Conservation (phyloP, 768 basidiomycete genomes). For the Pisolithus sp. region DNA sequence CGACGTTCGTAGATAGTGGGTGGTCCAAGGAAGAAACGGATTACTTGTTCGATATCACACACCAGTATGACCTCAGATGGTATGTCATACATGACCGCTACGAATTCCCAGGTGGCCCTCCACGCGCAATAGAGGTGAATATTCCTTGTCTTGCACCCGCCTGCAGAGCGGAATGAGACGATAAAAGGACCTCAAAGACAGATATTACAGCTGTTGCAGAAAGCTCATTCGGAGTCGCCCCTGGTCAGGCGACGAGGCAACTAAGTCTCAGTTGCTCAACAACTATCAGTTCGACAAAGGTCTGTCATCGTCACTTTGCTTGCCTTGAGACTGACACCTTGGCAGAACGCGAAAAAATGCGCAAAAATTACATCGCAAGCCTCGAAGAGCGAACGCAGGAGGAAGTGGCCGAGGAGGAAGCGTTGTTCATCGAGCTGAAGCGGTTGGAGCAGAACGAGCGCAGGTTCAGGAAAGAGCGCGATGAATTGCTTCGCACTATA, state of each 20-base stretch:
- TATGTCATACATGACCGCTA: slow-evolving; percentile 89
- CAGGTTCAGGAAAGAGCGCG: slow-evolving; percentile 80
- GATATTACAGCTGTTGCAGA: slow-evolving; percentile 89
- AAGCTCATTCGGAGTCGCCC: slow-evolving; percentile 80
- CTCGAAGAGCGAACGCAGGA: slow-evolving; percentile 85
- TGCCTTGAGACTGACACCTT: neutral
- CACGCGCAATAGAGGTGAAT: slow-evolving; percentile 64
- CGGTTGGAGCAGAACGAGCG: slow-evolving; percentile 92
- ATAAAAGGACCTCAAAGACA: slow-evolving; percentile 81
- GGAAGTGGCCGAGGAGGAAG: slow-evolving; percentile 93
- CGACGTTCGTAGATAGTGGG: slow-evolving; percentile 47
- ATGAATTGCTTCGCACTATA: slow-evolving; percentile 77
- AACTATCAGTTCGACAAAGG: slow-evolving; percentile 88
- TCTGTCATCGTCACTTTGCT: slow-evolving; percentile 16
- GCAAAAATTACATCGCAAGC: slow-evolving; percentile 81
- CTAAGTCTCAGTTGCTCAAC: slow-evolving; percentile 58
- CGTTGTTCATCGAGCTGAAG: slow-evolving; percentile 87
- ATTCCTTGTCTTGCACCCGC: neutral
- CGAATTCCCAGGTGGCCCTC: slow-evolving; percentile 51
- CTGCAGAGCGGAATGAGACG: neutral
- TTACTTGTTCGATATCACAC: slow-evolving; percentile 76
- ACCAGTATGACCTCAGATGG: slow-evolving; percentile 84
- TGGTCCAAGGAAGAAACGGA: slow-evolving; percentile 95
- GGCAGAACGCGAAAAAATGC: slow-evolving; percentile 76
- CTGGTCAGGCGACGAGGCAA: slow-evolving; percentile 75